These are phyloP conservation scores for Cenchrus americanus DNA, from an alignment of 176 grass and related monocot genomes.

Conservation along the genomic window DNA sequence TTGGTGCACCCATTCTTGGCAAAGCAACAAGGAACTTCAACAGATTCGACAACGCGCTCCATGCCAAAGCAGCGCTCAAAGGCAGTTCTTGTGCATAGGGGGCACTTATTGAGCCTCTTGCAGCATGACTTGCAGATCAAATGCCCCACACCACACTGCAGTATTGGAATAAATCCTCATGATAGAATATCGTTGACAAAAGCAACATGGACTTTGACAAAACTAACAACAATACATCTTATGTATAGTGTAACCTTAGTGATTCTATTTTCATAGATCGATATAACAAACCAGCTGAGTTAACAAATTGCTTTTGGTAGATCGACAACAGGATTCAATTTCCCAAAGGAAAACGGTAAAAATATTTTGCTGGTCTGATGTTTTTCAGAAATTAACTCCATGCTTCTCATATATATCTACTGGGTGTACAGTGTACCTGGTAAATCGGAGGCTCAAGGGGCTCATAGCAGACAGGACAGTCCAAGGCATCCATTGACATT, in stretches of 20 bases:
- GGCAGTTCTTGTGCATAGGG: background rate
- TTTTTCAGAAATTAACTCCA: background rate
- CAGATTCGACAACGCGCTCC: conserved; percentile 26
- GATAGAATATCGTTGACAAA: background rate
- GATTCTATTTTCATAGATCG: background rate
- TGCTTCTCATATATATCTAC: background rate
- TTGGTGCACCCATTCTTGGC: conserved; percentile 8
- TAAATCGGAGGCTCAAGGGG: conserved; percentile 12
- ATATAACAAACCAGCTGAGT: background rate
- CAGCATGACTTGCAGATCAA: conserved; percentile 23
- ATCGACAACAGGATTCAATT: background rate
- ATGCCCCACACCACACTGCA: conserved; percentile 34
- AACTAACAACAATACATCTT: background rate
- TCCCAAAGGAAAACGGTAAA: background rate
- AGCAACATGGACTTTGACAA: background rate
- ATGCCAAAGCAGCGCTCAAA: conserved; percentile 32
- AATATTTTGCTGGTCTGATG: background rate
- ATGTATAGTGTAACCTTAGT: background rate
- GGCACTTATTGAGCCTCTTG: background rate
- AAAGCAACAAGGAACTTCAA: conserved; percentile 30
- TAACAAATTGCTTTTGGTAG: background rate
- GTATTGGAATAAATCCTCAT: background rate
- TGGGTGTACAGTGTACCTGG: background rate
- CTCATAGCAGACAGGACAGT: conserved; percentile 10
- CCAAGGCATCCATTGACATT: conserved; percentile 6